Conservation (phyloP, 2,329 filamentous ascomycete species). For the Coleophoma crateriformis region DNA sequence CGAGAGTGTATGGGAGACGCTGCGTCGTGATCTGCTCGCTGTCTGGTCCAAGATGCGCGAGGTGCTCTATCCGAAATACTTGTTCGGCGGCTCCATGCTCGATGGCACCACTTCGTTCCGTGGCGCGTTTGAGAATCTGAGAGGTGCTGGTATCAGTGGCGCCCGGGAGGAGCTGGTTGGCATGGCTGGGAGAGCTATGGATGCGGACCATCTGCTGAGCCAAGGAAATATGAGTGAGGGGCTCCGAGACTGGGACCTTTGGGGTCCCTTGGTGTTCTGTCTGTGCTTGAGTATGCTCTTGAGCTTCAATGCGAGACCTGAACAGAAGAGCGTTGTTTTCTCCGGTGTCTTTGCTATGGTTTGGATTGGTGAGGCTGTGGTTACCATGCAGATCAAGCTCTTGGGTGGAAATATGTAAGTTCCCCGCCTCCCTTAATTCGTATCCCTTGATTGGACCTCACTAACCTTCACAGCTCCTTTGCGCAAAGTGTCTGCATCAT, state of each 20-base stretch:
- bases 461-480: slow-evolving; percentile 66
- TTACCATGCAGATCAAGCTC: slow-evolving; percentile 96
- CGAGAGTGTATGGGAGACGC: slow-evolving; percentile 95
- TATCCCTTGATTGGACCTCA: slow-evolving; percentile 7
- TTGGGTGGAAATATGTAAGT: slow-evolving; percentile 94
- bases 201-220: slow-evolving; percentile 53
- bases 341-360: slow-evolving; percentile 95
- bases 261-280: slow-evolving; percentile 95
- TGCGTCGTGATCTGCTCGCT: slow-evolving; percentile 83
- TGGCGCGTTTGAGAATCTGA: slow-evolving; percentile 56
- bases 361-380: slow-evolving; percentile 93
- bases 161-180: slow-evolving; percentile 58
- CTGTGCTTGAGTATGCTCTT: slow-evolving; percentile 81
- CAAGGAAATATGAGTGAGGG: slow-evolving; percentile 80
- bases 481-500: slow-evolving; percentile 98
- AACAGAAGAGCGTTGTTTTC: slow-evolving; percentile 86
- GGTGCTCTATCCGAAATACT: slow-evolving; percentile 92
- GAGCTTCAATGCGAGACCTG: slow-evolving; percentile 70
- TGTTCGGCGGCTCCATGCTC: slow-evolving; percentile 68
- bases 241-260: slow-evolving; percentile 93
- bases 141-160: slow-evolving; percentile 51
- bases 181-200: slow-evolving; percentile 56
- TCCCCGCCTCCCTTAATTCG: not conserved
- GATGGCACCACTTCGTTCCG: slow-evolving; percentile 49
- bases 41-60: slow-evolving; percentile 99